Evolutionary conservation across 2,329 filamentous ascomycete genomes (phyloP), one percentile per base, ranked within the genome.

Genomic region (Fusarium sp.): DNA sequence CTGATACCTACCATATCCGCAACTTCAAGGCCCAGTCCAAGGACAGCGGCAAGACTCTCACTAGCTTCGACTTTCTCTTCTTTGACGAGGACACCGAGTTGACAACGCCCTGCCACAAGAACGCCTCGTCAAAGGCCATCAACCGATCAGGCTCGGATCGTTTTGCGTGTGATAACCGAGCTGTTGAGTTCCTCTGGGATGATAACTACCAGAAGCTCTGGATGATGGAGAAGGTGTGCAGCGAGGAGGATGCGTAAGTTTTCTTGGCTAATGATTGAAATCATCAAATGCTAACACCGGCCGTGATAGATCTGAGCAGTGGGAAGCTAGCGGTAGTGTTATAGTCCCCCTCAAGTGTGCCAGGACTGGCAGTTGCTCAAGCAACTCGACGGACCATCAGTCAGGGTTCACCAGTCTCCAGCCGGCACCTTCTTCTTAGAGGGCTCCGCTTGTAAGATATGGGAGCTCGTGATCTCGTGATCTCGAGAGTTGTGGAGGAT

Each of bases 161-260:
- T 38, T 86, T 79, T 55, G 72, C 80, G 21, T 87, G 85, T 70
- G 80, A 83, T 43, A 73, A 84, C 70, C 11, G 51, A 1, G 54
- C 74, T 10, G 76, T 84, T 64, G 75, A 82, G 62, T 87, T 87
- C 63, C 80, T 85, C 66, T 86, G 76, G 77, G 44, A 73, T 14
- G 44, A 70, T 22, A 52, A 68, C 6, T 40, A 66, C 6, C 65
- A 67, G 28, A 74, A 75, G 39, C 65, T 86, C 43, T 81, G 79
- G n/a, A 64, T 85, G 73, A 76, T 85, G 43, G 83, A 87, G 76
- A 76, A 77, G 28, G 77, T 81, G 15, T 87, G 84, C 71, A 77
- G 80, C 2, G 70, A 70, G 14, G 24, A 67, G 2, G 67, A 78
- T 7, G 80, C 79, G 81, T 83, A 75, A 24, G 24, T 24, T 24